Base-by-base conservation (phyloP, 1,284 basidiomycete species). In the Melampsora americana region DNA sequence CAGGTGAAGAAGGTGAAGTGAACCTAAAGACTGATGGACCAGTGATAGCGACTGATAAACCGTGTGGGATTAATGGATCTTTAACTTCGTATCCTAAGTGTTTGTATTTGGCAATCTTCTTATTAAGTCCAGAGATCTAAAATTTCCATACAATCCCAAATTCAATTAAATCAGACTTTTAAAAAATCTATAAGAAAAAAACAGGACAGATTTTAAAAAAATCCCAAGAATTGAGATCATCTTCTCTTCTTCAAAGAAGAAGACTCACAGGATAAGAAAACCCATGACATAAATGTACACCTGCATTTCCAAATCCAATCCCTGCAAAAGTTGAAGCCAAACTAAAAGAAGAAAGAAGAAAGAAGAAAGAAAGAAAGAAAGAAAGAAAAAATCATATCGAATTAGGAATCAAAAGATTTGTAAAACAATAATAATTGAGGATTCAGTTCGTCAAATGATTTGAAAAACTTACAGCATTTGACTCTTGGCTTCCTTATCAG, bases 251-350 rank as follows among this genome's bases (percentile, higher is more conserved):
- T n/a, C n/a, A n/a, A n/a, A n/a, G n/a, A n/a, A n/a, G 26, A 18
- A 32, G 46, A 83, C 87, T 78, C 82, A 90, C 90, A 3, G 90
- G 90, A 79, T 91, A 92, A 80, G 90, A 91, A 85, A 92, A 91
- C 56, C 90, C 92, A 81, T 93, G 92, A 80, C 92, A 94, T 78
- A 95, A 84, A 83, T 95, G 93, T 5, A 96, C 93, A 42, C 94
- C 94, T 2, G 86, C 94, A 81, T 95, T 96, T 48, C 95, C 95
- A 80, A 97, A 97, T 0, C 94, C 94, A 77, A 96, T 95, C 65
- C 94, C 95, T 78, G 94, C 94, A 56, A 93, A 92, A 6, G 91
- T 92, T n/a, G 92, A 87, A 0, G 92, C 92, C 71, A 95, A 84
- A 56, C 91, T 92, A 66, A 26, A n/a, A n/a, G n/a, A n/a, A n/a